These are phyloP conservation scores for Plasmodium gaboni DNA, from an alignment of 169 alveolate species.

Conservation along the genomic window DNA sequence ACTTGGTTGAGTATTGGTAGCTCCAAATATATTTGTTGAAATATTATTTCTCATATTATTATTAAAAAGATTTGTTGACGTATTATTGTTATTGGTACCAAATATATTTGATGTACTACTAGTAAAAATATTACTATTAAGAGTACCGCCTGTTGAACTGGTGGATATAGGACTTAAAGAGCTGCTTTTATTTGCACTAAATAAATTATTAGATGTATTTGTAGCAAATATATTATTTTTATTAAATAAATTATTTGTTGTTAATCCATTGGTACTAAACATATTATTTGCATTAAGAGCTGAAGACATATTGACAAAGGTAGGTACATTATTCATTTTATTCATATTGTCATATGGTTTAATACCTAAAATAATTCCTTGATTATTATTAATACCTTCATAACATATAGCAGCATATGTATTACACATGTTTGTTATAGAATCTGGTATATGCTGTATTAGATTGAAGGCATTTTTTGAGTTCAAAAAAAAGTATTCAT, in stretches of 20 bases:
- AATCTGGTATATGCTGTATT: slow-evolving; percentile 64
- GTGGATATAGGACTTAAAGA: neutral
- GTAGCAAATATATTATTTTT: slow-evolving; percentile 14
- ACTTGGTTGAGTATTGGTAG: neutral
- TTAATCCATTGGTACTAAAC: neutral
- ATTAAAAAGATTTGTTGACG: too few relatives aligned
- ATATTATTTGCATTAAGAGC: neutral
- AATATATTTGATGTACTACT: neutral
- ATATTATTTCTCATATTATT: too few relatives aligned
- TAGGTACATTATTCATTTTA: neutral
- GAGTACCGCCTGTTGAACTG: neutral
- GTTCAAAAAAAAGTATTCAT: neutral
- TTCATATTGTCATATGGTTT: slow-evolving; percentile 11
- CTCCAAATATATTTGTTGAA: neutral
- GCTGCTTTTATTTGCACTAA: neutral
- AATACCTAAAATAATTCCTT: slow-evolving; percentile 5
- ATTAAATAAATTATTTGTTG: slow-evolving; percentile 6
- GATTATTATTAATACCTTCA: slow-evolving; percentile 13
- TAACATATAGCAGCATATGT: neutral
- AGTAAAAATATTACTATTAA: too few relatives aligned
- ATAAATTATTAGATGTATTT: neutral
- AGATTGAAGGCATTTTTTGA: slow-evolving; percentile 36
- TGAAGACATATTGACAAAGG: neutral
- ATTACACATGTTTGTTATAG: slow-evolving; percentile 46
- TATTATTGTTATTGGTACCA: neutral